Evolutionary conservation across 768 basidiomycete genomes (phyloP).

Genomic region (Mycena sanguinolenta): DNA sequence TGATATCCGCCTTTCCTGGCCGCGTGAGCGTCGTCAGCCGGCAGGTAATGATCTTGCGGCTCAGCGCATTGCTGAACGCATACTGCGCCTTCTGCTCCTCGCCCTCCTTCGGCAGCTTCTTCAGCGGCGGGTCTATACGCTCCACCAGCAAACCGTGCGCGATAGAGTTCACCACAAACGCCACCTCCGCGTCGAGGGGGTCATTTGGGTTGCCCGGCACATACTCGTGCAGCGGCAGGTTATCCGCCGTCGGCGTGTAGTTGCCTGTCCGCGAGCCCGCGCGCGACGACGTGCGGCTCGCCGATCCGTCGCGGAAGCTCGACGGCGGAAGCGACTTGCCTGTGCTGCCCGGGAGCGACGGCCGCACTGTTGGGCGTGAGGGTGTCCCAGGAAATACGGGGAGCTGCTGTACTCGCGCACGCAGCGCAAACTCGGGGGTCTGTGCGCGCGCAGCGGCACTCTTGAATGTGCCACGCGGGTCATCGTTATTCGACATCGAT

Average conservation of each 20-base stretch:
- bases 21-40: conserved; percentile 84
- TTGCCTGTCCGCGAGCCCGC: conserved; percentile 76
- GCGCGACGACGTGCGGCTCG: conserved; percentile 71
- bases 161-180: conserved; percentile 78
- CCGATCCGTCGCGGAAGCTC: conserved; percentile 75
- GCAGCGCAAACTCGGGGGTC: conserved; percentile 76
- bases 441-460: conserved; percentile 65
- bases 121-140: conserved; percentile 84
- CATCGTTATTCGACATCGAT: conserved; percentile 74
- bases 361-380: conserved; percentile 51
- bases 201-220: conserved; percentile 76
- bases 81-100: conserved; percentile 90
- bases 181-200: conserved; percentile 87
- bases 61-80: conserved; percentile 80
- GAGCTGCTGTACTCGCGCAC: conserved; percentile 71
- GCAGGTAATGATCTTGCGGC: conserved; percentile 82
- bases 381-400: conserved; percentile 63
- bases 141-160: conserved; percentile 84
- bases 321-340: conserved; percentile 73
- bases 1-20: conserved; percentile 59
- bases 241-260: conserved; percentile 71
- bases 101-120: conserved; percentile 72
- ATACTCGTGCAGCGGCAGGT: conserved; percentile 71
- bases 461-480: conserved; percentile 55
- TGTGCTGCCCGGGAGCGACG: conserved; percentile 30